Evolutionary conservation across 2,329 filamentous ascomycete genomes (phyloP), one percentile per base, ranked within the genome.

Genomic region (Apiospora phragmitis): DNA sequence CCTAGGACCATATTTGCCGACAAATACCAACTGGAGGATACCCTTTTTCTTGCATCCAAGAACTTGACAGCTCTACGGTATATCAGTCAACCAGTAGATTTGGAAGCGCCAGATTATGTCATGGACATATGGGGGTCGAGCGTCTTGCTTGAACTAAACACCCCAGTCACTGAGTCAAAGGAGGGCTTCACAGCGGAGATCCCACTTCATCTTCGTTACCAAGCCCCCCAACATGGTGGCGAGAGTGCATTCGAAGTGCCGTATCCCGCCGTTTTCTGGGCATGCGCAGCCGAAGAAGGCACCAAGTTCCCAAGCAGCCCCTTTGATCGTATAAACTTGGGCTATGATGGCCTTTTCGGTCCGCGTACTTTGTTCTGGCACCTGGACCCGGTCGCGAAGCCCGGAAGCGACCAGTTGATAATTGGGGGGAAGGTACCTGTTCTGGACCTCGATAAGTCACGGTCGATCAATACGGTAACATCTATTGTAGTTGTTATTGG

Each of bases 181-280:
- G 80, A 83, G 16, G 72, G 79, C 1, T 94, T 90, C 89, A 92
- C 87, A 8, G 88, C 88, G 14, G 88, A 91, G 71, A 88, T 98
- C 45, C 95, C 95, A 0, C 86, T 97, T 18, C 95, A 98, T 78
- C 86, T 97, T 3, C 92, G 95, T 42, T 98, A 98, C 79, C 86
- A 97, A 5, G 82, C 85, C 7, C 93, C 93, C 0, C 85, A 86
- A 0, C 79, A 81, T 59, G 85, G 85, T 3, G 91, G 91, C 3
- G 85, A 89, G 73, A 80, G 82, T 2, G 74, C 85, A 5, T 80
- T 91, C 0, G 83, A 89, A n/a, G 80, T 96, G 0, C 93, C 95
- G 0, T 95, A 92, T 83, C 95, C 95, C 0, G 88, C 89, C 0
- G 88, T 98, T 0, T 98, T 98, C 84, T 98, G 95, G 95, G 94